These are phyloP conservation scores for Pleurotus giganteus DNA, from an alignment of 768 basidiomycete species.

Conservation along the genomic window DNA sequence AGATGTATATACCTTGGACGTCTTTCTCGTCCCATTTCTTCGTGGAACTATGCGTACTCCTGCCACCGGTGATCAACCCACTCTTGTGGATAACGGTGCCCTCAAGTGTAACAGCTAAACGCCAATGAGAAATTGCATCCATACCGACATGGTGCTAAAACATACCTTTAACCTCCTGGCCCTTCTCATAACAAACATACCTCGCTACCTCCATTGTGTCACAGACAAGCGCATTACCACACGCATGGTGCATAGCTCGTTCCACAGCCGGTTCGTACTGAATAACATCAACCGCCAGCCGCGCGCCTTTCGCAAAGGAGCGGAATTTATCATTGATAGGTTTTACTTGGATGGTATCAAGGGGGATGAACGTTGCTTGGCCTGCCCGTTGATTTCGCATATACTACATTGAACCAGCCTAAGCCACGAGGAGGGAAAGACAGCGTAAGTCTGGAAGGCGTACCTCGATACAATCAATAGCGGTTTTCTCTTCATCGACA, in stretches of 20 bases:
- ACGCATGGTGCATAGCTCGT: conserved; percentile 94
- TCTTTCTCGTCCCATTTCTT: conserved; percentile 97
- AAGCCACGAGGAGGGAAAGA: neutral
- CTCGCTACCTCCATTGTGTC: conserved; percentile 93
- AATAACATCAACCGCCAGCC: conserved; percentile 85
- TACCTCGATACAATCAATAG: conserved; percentile 96
- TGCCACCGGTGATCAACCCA: conserved; percentile 94
- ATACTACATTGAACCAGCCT: conserved; percentile 49
- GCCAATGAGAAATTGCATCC: neutral
- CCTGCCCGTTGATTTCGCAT: conserved; percentile 94
- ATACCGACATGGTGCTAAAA: conserved; percentile 1
- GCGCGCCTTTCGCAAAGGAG: conserved; percentile 83
- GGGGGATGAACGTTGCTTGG: conserved; percentile 95
- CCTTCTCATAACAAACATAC: conserved; percentile 90
- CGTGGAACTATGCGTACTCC: conserved; percentile 67
- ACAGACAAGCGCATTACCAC: conserved; percentile 92
- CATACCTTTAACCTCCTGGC: conserved; percentile 94
- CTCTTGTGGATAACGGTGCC: conserved; percentile 98
- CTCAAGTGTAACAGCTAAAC: conserved; percentile 88
- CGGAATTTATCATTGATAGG: conserved; percentile 94
- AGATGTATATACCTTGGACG: conserved; percentile 59
- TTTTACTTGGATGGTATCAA: conserved; percentile 96
- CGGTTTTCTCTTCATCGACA: conserved; percentile 95
- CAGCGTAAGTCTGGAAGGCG: conserved; percentile 12
- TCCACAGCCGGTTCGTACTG: conserved; percentile 83